Base-by-base conservation (phyloP, 208 protist species). In the Borovskyia barvae region DNA sequence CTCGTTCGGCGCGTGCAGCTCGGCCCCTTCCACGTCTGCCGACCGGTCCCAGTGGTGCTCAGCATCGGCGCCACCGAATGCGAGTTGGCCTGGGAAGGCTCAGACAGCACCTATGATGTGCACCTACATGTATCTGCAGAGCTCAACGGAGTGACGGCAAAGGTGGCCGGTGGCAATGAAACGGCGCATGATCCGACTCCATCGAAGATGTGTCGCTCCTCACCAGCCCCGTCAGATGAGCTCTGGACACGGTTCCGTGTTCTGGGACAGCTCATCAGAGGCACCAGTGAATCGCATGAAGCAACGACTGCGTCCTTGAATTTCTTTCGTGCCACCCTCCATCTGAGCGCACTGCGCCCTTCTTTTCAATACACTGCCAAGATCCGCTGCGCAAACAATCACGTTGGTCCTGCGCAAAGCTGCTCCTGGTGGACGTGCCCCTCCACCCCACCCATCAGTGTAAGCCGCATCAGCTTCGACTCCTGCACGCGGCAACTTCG, bases 1-100 rank as follows among this genome's bases (percentile, higher is more conserved):
- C 35, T 14, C 14, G 47, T 47, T n/a, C 47, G 46, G 45, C 28
- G 28, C 9, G 26, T 29, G 26, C 15, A 42, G 14, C 45, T 63
- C 7, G 56, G 56, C 0, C 56, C 56, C 35, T 63, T 63, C 25
- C 40, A 63, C 24, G 46, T 54, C 5, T 63, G 56, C 33, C n/a
- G 46, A 0, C 19, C 12, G 12, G 3, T 33, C 15, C 1, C 9
- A 4, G 14, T 54, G 0, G 26, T 53, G 19, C 46, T 9, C 3
- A 15, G 36, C 15, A 39, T 45, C n/a, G 26, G 17, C 25, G 3
- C 46, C 17, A 25, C n/a, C 1, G 35, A 7, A 14, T 5, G 9
- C 0, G 56, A 63, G 33, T 47, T 63, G 19, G 12, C 36, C 17
- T 63, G 56, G 56, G 56, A 63, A 11, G 56, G 56, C 22, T 54